Evolutionary conservation across 768 basidiomycete genomes (phyloP).

Genomic region (Sarcodon sp.): DNA sequence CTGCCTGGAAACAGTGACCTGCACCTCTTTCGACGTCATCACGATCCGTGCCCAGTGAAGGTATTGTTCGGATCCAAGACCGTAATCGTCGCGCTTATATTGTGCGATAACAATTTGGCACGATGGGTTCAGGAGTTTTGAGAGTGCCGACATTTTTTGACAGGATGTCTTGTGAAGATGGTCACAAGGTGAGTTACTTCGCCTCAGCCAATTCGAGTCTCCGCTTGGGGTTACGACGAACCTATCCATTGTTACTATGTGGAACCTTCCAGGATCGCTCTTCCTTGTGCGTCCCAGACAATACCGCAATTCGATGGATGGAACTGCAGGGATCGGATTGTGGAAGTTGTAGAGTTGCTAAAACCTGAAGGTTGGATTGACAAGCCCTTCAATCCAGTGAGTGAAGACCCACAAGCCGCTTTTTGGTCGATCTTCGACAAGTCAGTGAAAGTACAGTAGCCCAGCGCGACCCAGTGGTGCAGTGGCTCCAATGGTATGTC

Average conservation of each 20-base stretch:
- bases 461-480: too few species aligned
- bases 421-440: too few species aligned
- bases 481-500: too few species aligned
- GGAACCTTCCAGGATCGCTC: too few species aligned
- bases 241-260: too few species aligned
- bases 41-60: constrained; percentile 11
- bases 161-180: too few species aligned
- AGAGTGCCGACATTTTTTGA: too few species aligned
- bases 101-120: constrained; percentile 10
- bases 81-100: constrained; percentile 8
- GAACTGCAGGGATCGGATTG: constrained; percentile 6
- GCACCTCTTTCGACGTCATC: constrained; percentile 4
- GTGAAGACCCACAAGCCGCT: too few species aligned
- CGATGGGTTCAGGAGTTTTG: neutral
- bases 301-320: neutral
- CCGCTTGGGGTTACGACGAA: too few species aligned
- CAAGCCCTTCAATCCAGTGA: neutral
- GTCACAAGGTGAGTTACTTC: too few species aligned
- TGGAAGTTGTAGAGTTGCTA: constrained; percentile 2
- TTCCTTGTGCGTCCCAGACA: neutral
- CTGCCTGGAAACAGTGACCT: constrained; percentile 9
- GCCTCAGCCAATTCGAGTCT: too few species aligned
- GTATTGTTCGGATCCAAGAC: constrained; percentile 6
- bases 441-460: too few species aligned
- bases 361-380: constrained; percentile 1